These are phyloP conservation scores for Naumovozyma dairenensis DNA, from an alignment of 805 yeast genomes.

Conservation along the genomic window DNA sequence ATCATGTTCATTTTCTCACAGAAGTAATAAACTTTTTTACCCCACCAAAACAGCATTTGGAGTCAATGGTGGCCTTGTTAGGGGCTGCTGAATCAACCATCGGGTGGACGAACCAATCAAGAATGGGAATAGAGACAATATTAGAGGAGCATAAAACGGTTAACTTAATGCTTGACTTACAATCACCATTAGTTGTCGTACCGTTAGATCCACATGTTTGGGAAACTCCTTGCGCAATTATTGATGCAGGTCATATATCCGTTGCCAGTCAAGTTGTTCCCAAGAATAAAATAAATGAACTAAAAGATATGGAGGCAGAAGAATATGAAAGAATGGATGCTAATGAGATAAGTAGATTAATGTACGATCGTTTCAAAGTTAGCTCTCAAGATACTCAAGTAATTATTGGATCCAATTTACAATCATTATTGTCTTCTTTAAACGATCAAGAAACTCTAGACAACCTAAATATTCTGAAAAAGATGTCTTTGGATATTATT, in stretches of 20 bases:
- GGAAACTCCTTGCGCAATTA: slow-evolving; percentile 79
- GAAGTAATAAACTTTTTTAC: slow-evolving; percentile 66
- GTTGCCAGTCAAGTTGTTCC: slow-evolving; percentile 74
- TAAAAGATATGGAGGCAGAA: slow-evolving; percentile 50
- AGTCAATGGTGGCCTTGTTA: slow-evolving; percentile 82
- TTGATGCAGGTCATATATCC: slow-evolving; percentile 94
- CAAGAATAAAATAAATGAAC: slow-evolving; percentile 52
- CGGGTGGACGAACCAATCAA: slow-evolving; percentile 78
- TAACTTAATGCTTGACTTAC: slow-evolving; percentile 76
- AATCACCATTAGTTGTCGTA: slow-evolving; percentile 82
- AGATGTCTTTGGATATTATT: slow-evolving; percentile 59
- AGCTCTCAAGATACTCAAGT: slow-evolving; percentile 79
- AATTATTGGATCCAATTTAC: slow-evolving; percentile 72
- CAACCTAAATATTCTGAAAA: slow-evolving; percentile 57
- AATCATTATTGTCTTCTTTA: slow-evolving; percentile 65
- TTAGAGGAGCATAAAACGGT: slow-evolving; percentile 90
- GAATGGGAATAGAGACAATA: slow-evolving; percentile 87
- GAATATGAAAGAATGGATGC: slow-evolving; percentile 58
- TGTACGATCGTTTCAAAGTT: slow-evolving; percentile 83
- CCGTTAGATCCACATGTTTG: slow-evolving; percentile 74
- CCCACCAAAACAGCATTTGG: slow-evolving; percentile 78
- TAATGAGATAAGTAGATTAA: slow-evolving; percentile 50
- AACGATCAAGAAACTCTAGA: slow-evolving; percentile 34
- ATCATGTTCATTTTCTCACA: slow-evolving; percentile 77
- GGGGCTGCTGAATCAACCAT: slow-evolving; percentile 92